Percentiles rank a stretch among this genome's conserved stretches.
Evolutionary conservation across 73 alveolate species (phyloP).

Genomic region (Paramecium bursaria): DNA sequence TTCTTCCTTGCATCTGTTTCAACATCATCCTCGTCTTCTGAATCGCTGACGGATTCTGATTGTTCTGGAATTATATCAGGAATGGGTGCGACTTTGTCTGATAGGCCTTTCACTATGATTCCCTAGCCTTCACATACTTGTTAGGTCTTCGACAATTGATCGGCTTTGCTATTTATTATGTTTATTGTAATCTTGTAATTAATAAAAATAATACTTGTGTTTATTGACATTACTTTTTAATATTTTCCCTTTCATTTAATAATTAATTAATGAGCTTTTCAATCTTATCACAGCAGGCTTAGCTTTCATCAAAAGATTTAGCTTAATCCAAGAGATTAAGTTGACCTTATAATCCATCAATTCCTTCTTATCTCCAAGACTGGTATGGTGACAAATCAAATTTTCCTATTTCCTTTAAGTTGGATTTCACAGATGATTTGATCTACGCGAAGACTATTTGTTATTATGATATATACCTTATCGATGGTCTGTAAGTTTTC

Average conservation of each 20-base stretch:
- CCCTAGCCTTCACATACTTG: slow-evolving; percentile 35
- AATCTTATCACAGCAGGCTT: slow-evolving; percentile 30
- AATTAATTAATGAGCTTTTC: slow-evolving; percentile 32
- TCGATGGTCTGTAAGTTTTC: slow-evolving; percentile 8
- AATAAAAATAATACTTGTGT: not conserved
- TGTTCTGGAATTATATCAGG: slow-evolving; percentile 47
- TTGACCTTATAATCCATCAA: slow-evolving; percentile 8
- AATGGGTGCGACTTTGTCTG: not conserved
- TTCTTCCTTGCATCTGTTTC: slow-evolving; percentile 5
- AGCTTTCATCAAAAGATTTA: not conserved
- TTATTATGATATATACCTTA: not conserved
- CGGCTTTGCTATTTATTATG: slow-evolving; percentile 25
- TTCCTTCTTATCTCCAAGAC: slow-evolving; percentile 46
- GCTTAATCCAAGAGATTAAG: slow-evolving; percentile 39
- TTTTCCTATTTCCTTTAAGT: not conserved
- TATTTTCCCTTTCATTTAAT: slow-evolving; percentile 32
- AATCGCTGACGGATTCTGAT: slow-evolving; percentile 34
- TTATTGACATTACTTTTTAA: slow-evolving; percentile 13
- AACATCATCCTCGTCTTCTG: slow-evolving; percentile 60
- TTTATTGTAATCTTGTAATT: slow-evolving; percentile 58
- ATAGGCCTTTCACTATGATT: not conserved
- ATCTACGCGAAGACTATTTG: no score
- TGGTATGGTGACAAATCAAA: slow-evolving; percentile 32
- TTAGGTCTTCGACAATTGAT: not conserved
- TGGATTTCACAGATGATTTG: no score